Conservation (phyloP, 306 rosid genomes). For the Pterocarpus santalinus region DNA sequence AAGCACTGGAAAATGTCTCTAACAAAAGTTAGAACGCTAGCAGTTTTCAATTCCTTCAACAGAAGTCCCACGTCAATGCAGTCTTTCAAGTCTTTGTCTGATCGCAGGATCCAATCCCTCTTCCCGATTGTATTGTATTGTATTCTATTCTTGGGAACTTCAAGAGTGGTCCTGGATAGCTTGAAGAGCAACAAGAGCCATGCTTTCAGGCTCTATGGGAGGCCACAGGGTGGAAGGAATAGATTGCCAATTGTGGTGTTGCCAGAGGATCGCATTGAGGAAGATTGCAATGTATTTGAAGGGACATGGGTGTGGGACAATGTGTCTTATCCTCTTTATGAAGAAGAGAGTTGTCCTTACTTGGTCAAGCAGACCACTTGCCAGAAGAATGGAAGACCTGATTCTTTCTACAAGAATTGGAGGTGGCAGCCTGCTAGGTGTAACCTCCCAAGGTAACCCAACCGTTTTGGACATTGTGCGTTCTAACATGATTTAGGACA, state of each 20-base stretch:
- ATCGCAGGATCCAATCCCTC: conserved; percentile 63
- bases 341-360: conserved; percentile 80
- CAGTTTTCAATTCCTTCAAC: conserved; percentile 15
- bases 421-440: conserved; percentile 89
- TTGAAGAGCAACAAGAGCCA: conserved; percentile 64
- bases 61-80: conserved; percentile 52
- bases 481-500: neutral
- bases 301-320: conserved; percentile 96
- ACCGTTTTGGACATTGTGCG: neutral
- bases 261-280: conserved; percentile 64
- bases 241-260: conserved; percentile 55
- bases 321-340: conserved; percentile 73
- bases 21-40: conserved; percentile 26
- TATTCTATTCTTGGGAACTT: conserved; percentile 66
- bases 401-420: conserved; percentile 88
- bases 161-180: conserved; percentile 65
- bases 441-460: conserved; percentile 76
- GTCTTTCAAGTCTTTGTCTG: conserved; percentile 47
- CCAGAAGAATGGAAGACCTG: conserved; percentile 85
- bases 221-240: conserved; percentile 48
- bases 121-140: conserved; percentile 71
- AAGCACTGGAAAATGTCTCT: neutral
- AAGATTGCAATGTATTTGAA: conserved; percentile 74
- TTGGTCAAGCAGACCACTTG: conserved; percentile 94
- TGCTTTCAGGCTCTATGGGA: conserved; percentile 49